Conservation (phyloP, 495 filamentous ascomycete genomes). For the Pseudomonodictys pantanalensis region DNA sequence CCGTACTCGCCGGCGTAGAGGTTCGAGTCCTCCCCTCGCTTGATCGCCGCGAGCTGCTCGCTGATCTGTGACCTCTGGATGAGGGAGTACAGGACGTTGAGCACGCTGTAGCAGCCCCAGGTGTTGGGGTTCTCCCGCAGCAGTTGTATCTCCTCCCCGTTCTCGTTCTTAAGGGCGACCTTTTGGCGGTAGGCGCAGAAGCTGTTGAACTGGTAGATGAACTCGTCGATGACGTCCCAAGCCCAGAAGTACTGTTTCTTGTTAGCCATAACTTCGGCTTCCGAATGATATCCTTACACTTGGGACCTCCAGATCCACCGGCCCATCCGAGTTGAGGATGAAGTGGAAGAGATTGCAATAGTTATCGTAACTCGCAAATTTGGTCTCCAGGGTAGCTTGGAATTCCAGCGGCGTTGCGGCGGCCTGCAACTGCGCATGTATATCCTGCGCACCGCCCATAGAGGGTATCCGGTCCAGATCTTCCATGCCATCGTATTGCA, state of each 20-base stretch:
- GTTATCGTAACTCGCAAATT: slow-evolving; percentile 97
- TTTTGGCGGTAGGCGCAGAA: slow-evolving; percentile 95
- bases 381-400: slow-evolving; percentile 87
- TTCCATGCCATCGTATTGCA: slow-evolving; percentile 81
- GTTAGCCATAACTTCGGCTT: background rate
- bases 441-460: slow-evolving; percentile 56
- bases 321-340: slow-evolving; percentile 97
- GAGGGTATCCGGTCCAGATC: slow-evolving; percentile 63
- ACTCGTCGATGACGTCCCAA: slow-evolving; percentile 99
- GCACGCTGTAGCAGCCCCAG: slow-evolving; percentile 98
- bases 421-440: slow-evolving; percentile 82
- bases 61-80: slow-evolving; percentile 97
- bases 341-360: slow-evolving; percentile 99
- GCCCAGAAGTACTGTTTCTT: slow-evolving; percentile 91
- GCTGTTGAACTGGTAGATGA: slow-evolving; percentile 99
- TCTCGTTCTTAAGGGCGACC: slow-evolving; percentile 78
- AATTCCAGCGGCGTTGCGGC: slow-evolving; percentile 95
- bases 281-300: slow-evolving; percentile 56
- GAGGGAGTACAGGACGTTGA: slow-evolving; percentile 98
- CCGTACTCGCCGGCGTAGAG: slow-evolving; percentile 92
- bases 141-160: slow-evolving; percentile 83
- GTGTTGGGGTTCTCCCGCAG: slow-evolving; percentile 96
- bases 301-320: slow-evolving; percentile 92
- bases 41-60: slow-evolving; percentile 92
- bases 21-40: slow-evolving; percentile 81